A percentile compares a stretch with the other conserved stretches of the same genome.
Conservation (phyloP, 2,329 filamentous ascomycete species). For the Pezicula carpinea region DNA sequence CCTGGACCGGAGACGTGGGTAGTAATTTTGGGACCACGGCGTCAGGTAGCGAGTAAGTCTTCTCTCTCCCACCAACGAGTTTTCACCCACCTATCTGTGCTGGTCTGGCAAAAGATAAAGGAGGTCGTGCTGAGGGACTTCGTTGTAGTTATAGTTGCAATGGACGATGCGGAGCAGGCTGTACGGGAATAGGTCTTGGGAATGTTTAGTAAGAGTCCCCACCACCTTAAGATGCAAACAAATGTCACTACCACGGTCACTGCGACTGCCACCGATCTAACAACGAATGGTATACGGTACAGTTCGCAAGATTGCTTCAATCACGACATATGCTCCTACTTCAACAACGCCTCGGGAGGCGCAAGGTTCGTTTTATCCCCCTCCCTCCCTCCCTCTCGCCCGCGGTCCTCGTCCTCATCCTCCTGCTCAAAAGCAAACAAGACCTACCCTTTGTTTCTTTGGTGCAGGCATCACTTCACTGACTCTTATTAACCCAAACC, state of each 20-base stretch:
- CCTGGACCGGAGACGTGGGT: conserved; percentile 39
- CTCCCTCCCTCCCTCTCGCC: not conserved
- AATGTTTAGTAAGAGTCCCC: conserved; percentile 33
- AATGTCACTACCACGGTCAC: not conserved
- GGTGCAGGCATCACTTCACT: too few relatives aligned
- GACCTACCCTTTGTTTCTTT: too few relatives aligned
- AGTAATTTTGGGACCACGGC: conserved; percentile 42
- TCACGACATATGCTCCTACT: conserved; percentile 47
- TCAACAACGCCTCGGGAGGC: conserved; percentile 43
- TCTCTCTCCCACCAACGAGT: not conserved
- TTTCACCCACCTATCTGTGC: too few relatives aligned
- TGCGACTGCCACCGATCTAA: not conserved
- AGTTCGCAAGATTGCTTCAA: conserved; percentile 44
- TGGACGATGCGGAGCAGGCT: conserved; percentile 43
- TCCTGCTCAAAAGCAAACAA: not conserved
- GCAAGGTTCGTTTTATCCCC: conserved; percentile 30
- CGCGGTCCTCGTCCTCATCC: not conserved
- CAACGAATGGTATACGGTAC: not conserved
- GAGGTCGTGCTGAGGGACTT: too few relatives aligned
- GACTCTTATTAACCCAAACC: not conserved
- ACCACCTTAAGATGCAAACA: too few relatives aligned
- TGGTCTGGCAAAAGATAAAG: too few relatives aligned
- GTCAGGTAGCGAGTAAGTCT: conserved; percentile 39
- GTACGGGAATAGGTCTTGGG: conserved; percentile 37
- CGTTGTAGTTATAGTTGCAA: conserved; percentile 47